Evolutionary conservation across 2,329 filamentous ascomycete species (phyloP), one percentile per base, ranked within the genome.

Genomic region (Alternaria novae-zelandiae): DNA sequence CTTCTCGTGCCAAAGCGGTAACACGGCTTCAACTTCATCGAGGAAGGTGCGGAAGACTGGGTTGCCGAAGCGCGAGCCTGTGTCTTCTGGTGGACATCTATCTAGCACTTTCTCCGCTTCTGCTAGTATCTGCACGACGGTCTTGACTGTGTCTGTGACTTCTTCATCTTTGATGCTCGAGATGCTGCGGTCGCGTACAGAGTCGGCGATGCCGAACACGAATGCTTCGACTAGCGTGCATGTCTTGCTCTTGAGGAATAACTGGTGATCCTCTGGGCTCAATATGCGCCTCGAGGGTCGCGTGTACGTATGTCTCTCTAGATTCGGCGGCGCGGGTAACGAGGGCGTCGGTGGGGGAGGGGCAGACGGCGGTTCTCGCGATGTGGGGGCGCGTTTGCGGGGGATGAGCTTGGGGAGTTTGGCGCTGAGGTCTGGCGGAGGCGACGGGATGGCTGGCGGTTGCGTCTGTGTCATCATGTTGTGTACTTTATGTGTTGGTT

Each of bases 11-110:
- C 92, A 95, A 43, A 74, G 6, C n/a, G 79, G 73, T 46, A 86
- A 68, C 7, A 80, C 79, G 3, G 71, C 66, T 20, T 77, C 78
- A 17, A 91, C 82, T 49, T 88, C 87, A 77, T 93, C 91, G 59
- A 97, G 86, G 74, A 96, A 94, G 61, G 87, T 86, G 54, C 93
- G 89, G 82, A 99, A 99, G 2, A 91, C 89, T 70, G 94, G 94
- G 82, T 99, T 99, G 50, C 96, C 96, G 79, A 99, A 99, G 25
- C 96, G 88, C 9, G 94, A 97, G 49, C 94, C 94, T 50, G 94
- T 92, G 67, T 98, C 94, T 70, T 95, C 86, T 0, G 96, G 90
- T 1, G 96, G 96, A 56, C 91, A 90, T 55, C 86, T 82, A 13
- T 85, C 82, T 6, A 97, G 85, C 1, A 95, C 84, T 6, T 83